Evolutionary conservation across 768 basidiomycete genomes (phyloP).

Genomic region (Mycena crocata): DNA sequence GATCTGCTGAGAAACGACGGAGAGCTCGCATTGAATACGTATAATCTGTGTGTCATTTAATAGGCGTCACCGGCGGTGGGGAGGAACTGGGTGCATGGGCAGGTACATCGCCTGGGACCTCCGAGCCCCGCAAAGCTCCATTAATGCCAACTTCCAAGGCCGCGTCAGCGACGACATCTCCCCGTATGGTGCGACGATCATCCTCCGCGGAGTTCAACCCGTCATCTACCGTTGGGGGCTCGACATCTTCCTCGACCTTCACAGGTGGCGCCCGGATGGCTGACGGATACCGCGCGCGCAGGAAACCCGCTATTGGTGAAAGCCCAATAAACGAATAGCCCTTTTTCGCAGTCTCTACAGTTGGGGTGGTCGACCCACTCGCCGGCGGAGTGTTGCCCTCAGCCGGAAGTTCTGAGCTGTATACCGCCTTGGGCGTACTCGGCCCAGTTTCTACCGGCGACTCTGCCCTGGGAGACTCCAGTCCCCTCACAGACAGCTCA

Average conservation of each 20-base stretch:
- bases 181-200: slow-evolving; percentile 59
- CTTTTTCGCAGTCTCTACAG: slow-evolving; percentile 50
- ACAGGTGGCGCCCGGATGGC: slow-evolving; percentile 42
- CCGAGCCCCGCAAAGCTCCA: slow-evolving; percentile 27
- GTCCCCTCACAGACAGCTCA: slow-evolving; percentile 29
- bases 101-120: slow-evolving; percentile 29
- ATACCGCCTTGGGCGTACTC: slow-evolving; percentile 53
- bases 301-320: slow-evolving; percentile 71
- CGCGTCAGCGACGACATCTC: slow-evolving; percentile 46
- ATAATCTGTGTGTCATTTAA: slow-evolving; percentile 26
- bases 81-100: slow-evolving; percentile 18
- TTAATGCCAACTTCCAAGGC: slow-evolving; percentile 33
- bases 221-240: slow-evolving; percentile 8
- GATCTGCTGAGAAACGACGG: slow-evolving; percentile 6
- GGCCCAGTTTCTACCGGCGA: slow-evolving; percentile 38
- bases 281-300: slow-evolving; percentile 71
- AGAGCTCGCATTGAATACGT: slow-evolving; percentile 22
- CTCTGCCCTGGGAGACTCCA: slow-evolving; percentile 38
- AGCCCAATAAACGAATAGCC: slow-evolving; percentile 66
- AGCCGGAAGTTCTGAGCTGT: slow-evolving; percentile 37
- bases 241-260: slow-evolving; percentile 18
- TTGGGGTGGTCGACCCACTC: slow-evolving; percentile 73
- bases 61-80: slow-evolving; percentile 27
- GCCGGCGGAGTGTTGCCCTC: slow-evolving; percentile 57
- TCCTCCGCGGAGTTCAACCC: slow-evolving; percentile 40